These are phyloP conservation scores for Rhizophagus clarus DNA, from an alignment of 192 early-diverging fungal genomes.

Conservation along the genomic window DNA sequence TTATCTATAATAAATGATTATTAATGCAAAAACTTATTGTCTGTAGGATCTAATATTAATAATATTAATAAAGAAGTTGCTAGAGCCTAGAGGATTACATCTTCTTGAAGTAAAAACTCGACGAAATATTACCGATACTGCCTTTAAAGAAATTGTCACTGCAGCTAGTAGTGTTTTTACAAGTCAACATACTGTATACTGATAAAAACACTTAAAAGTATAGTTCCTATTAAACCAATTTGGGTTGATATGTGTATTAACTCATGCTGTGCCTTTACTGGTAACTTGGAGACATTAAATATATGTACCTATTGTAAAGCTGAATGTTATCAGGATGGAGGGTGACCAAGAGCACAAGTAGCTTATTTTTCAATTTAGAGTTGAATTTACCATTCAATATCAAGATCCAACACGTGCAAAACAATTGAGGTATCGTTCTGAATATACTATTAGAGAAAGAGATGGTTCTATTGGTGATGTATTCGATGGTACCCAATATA, in stretches of 20 bases:
- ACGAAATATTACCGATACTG: too few species aligned
- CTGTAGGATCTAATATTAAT: too few species aligned
- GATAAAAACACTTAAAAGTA: too few species aligned
- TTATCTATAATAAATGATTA: too few species aligned
- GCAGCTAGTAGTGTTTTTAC: too few species aligned
- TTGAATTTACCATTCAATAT: neutral
- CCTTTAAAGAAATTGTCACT: too few species aligned
- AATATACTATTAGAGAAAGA: neutral
- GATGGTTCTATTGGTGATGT: neutral
- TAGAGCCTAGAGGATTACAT: too few species aligned
- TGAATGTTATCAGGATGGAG: neutral
- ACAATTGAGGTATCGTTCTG: neutral
- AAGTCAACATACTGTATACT: too few species aligned
- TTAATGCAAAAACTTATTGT: too few species aligned
- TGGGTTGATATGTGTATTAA: constrained; percentile 10
- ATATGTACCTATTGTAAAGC: neutral
- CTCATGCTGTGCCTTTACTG: neutral
- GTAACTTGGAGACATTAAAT: neutral
- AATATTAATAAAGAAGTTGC: too few species aligned
- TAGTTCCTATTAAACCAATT: neutral
- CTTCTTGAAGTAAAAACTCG: too few species aligned
- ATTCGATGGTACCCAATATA: neutral
- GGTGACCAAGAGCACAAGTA: neutral
- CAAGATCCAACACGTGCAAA: neutral
- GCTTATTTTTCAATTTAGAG: neutral